Evolutionary conservation across 257 asterid genomes (phyloP), one percentile per base, ranked within the genome.

Genomic region (Orobanche coerulescens): DNA sequence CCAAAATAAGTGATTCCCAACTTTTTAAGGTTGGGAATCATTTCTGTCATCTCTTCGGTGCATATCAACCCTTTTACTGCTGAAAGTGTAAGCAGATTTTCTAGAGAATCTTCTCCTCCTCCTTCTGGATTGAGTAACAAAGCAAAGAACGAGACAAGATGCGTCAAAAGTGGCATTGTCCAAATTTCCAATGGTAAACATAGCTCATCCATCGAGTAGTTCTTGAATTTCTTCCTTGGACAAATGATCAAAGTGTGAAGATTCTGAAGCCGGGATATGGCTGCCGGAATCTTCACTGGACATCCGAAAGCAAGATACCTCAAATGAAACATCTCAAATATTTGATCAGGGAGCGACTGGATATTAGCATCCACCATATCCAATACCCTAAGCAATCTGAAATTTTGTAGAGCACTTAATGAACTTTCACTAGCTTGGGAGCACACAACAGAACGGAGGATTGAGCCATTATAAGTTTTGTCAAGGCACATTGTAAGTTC

Each of bases 221-320:
- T 4, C 8, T 20, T 26, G 31, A 5, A 0, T 20, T 12, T 1
- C 20, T 4, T 15, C 60, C 24, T 2, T 2, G 57, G 24, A 55
- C 22, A 13, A 18, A 66, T 13, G 58, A 46, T 8, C 14, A 66
- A 66, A n/a, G 71, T 66, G 20, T 66, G 65, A 46, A 66, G 71
- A 19, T 58, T 67, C 52, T 34, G 31, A 67, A 67, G 72, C 1
- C 47, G 51, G 11, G 54, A 51, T 52, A 64, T 64, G 60, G 62
- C 5, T 1, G 43, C 6, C 23, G 61, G 40, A 24, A 52, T 33
- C 0, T 14, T 13, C 0, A 3, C 31, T 6, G 1, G 46, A 52
- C 26, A 5, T 2, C 0, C 2, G 0, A 58, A 37, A 10, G 63
- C 48, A 36, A 58, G 63, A 14, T 58, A 37, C 49, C 34, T 58